phyloP scores from a whole-genome alignment of 805 yeast genomes.

The Clavispora fructus region DNA sequence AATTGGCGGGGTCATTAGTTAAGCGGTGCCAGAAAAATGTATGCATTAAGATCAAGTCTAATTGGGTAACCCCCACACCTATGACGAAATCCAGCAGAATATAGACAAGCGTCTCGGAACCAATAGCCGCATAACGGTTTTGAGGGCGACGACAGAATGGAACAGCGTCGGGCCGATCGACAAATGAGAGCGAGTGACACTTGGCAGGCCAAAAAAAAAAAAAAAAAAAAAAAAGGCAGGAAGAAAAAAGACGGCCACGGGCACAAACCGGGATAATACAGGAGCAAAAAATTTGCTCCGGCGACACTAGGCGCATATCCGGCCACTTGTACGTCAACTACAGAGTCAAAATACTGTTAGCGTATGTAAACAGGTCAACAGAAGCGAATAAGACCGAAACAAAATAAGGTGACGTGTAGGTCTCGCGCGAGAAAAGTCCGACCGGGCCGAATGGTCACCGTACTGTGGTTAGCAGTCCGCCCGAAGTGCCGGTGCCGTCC shows the following conservation, averaged over 20 bases:
- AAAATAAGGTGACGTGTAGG: neutral
- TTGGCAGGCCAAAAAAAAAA: neutral
- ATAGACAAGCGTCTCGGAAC: neutral
- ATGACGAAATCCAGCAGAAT: neutral
- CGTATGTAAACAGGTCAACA: neutral
- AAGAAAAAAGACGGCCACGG: neutral
- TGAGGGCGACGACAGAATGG: neutral
- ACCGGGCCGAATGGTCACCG: neutral
- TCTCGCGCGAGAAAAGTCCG: neutral
- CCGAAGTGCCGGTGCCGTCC: constrained; percentile 3
- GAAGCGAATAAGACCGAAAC: neutral
- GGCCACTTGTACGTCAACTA: neutral
- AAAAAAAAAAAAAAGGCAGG: neutral
- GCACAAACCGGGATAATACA: neutral
- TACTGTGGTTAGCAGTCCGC: neutral
- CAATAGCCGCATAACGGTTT: neutral
- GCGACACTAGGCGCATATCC: neutral
- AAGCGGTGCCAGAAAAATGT: too few relatives aligned
- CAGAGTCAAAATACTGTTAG: too few relatives aligned
- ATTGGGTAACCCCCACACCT: neutral
- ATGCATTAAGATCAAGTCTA: too few relatives aligned
- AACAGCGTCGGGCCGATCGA: neutral
- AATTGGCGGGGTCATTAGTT: too few relatives aligned
- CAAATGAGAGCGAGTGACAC: neutral
- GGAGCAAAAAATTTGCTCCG: neutral